Base-by-base conservation (phyloP, 768 basidiomycete genomes). In the Phaeolepiota aurea region DNA sequence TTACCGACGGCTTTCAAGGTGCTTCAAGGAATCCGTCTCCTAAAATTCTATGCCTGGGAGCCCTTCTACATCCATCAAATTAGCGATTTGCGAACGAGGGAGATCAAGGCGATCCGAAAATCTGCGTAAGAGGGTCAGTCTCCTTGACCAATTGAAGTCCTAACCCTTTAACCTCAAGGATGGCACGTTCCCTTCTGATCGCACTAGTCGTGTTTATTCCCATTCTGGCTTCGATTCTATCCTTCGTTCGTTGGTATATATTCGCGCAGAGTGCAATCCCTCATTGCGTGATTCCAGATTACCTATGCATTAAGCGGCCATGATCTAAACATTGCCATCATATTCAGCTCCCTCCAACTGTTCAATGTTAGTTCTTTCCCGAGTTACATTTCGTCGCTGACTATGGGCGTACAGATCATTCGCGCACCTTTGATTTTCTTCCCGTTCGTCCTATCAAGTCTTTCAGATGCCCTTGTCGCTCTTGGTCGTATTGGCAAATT, bases 11-110 rank as follows among this genome's bases (percentile, higher is more conserved):
- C n/a, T n/a, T n/a, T n/a, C n/a, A n/a, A 76, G 63, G 69, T 85
- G 2, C 58, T 87, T 11, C 77, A 79, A 54, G 77, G 77, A 31
- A 80, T 84, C 41, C 69, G 82, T 3, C 64, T 81, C 3, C 67
- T 84, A 49, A 84, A 84, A 56, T 59, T 70, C 20, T 82, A 77
- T 50, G 74, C 74, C 0, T 82, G 76, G 71, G 78, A 78, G 50
- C 41, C 45, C 10, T 75, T 75, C 44, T 78, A 75, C 47, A 54
- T 57, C 1, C 50, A 63, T 16, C 62, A 66, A 38, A 68, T 75
- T 19, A 60, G 60, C 20, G 52, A 50, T 1, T 51, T 72, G 39
- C 54, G 74, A 15, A 50, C 48, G 21, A 50, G 57, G 30, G 72
- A 74, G 45, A 61, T 72, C 23, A 46, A 49, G 3, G 59, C 68